Base-by-base conservation (phyloP, 2,329 filamentous ascomycete genomes). In the Ascochyta pisi region DNA sequence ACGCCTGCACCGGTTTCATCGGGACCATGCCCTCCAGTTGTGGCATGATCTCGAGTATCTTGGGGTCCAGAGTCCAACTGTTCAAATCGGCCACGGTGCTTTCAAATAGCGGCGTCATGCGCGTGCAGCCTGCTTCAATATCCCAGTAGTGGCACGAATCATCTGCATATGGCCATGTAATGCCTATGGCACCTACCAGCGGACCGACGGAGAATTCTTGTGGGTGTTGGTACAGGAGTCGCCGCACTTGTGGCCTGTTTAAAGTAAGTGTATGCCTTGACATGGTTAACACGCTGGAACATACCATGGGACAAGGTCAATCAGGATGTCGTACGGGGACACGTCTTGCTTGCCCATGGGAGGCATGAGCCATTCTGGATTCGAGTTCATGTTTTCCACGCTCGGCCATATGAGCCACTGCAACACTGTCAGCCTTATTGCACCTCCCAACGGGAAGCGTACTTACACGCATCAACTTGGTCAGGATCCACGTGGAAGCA, bases 111-210 rank as follows among this genome's bases (percentile, higher is more conserved):
- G 72, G 71, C 1, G 69, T 70, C 62, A 75, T 61, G 29, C 69
- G 67, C 6, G 69, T 71, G 45, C 66, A 70, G n/a, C 64, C 69
- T 23, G 68, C 60, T 42, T 73, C 70, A 15, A 73, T 70, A 40
- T 75, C 72, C 71, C 71, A 74, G 50, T 73, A 75, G 54, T 74
- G 70, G 59, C 72, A 74, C 19, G 69, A 66, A 38, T 74, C 70
- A 34, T 75, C 70, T 15, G 70, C 68, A 50, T 73, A 74, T 13
- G 69, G 70, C 72, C 72, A 75, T 29, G 58, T 65, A 27, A 73
- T 54, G 7, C 63, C 61, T 10, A 75, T 65, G 16, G 67, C 58
- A 10, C 72, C 70, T 15, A 75, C 55, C 40, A 75, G 63, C 23
- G 65, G 57, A 13, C 61, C 64, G 5, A 67, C 60, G 6, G 66